A percentile compares a stretch with the other conserved stretches of the same genome.
phyloP scores from a whole-genome alignment of 495 filamentous ascomycete species.

The Lophium mytilinum region DNA sequence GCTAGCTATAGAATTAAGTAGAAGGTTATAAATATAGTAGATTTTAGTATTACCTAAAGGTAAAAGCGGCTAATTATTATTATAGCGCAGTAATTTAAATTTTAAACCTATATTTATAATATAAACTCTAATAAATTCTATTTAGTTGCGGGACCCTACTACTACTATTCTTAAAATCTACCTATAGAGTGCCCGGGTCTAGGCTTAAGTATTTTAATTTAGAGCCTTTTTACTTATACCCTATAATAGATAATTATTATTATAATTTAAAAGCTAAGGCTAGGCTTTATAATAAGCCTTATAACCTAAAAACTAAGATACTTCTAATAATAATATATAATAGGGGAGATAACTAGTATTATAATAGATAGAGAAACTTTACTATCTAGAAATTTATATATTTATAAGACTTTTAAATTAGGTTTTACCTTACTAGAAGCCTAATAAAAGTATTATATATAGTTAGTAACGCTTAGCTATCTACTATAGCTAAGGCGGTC shows the following conservation, averaged over 20 bases:
- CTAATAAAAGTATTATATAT: conserved; percentile 49
- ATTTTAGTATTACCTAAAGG: conserved; percentile 55
- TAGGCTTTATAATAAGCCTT: conserved; percentile 34
- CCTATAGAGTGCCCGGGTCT: conserved; percentile 43
- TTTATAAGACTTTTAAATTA: no score
- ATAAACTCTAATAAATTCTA: conserved; percentile 17
- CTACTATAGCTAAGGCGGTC: conserved; percentile 50
- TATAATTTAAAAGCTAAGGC: conserved; percentile 24
- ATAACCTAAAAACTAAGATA: conserved; percentile 37
- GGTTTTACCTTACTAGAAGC: conserved; percentile 48
- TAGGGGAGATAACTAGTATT: conserved; percentile 65
- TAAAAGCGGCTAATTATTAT: conserved; percentile 66
- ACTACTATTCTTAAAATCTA: conserved; percentile 58
- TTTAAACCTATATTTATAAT: conserved; percentile 5
- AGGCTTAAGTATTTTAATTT: conserved; percentile 11
- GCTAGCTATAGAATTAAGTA: conserved; percentile 65
- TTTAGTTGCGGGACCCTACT: conserved; percentile 65
- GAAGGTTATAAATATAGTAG: conserved; percentile 43
- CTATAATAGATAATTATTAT: background rate
- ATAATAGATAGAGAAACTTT: conserved; percentile 55
- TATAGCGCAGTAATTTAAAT: conserved; percentile 56
- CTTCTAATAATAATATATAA: conserved; percentile 51
- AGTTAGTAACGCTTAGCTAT: conserved; percentile 84
- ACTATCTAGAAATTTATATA: conserved; percentile 66
- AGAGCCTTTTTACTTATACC: conserved; percentile 4